Percentiles rank a stretch among this genome's conserved stretches.
phyloP scores from a whole-genome alignment of 441 rosid genomes.

The Gossypium lobatum region DNA sequence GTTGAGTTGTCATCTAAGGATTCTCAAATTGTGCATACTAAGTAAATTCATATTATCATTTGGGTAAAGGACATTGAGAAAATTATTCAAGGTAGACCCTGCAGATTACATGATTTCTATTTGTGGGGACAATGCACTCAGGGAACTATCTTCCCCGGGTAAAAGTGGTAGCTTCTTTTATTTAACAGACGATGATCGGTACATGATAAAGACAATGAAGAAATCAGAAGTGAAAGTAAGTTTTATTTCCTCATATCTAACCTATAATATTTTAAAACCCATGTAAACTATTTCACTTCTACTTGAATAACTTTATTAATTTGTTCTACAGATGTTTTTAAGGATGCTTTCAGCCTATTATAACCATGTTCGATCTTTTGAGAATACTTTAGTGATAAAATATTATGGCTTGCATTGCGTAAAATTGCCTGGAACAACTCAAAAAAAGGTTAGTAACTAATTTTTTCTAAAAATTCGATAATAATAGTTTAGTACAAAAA shows the following conservation, averaged over 20 bases:
- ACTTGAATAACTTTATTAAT: not conserved
- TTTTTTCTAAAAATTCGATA: not conserved
- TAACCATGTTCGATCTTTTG: constrained; percentile 55
- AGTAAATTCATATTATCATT: not conserved
- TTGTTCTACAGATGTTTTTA: constrained; percentile 40
- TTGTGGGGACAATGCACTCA: constrained; percentile 66
- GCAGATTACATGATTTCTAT: constrained; percentile 73
- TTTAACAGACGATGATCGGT: constrained; percentile 40
- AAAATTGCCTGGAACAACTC: constrained; percentile 49
- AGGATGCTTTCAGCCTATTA: constrained; percentile 71
- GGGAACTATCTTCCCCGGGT: constrained; percentile 83
- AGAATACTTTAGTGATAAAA: constrained; percentile 56
- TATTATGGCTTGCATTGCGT: constrained; percentile 65
- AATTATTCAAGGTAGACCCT: constrained; percentile 61
- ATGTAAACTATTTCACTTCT: not conserved
- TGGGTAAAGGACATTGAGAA: constrained; percentile 51
- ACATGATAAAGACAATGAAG: constrained; percentile 59
- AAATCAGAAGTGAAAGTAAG: constrained; percentile 62
- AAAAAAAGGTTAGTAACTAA: constrained; percentile 41
- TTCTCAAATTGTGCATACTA: not conserved
- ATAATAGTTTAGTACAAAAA: not conserved
- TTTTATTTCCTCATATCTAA: not conserved
- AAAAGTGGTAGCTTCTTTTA: constrained; percentile 81
- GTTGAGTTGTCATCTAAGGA: not conserved
- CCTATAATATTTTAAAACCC: not conserved